Conservation (phyloP, 805 yeast genomes). For the Sugiyamaella floridensis region DNA sequence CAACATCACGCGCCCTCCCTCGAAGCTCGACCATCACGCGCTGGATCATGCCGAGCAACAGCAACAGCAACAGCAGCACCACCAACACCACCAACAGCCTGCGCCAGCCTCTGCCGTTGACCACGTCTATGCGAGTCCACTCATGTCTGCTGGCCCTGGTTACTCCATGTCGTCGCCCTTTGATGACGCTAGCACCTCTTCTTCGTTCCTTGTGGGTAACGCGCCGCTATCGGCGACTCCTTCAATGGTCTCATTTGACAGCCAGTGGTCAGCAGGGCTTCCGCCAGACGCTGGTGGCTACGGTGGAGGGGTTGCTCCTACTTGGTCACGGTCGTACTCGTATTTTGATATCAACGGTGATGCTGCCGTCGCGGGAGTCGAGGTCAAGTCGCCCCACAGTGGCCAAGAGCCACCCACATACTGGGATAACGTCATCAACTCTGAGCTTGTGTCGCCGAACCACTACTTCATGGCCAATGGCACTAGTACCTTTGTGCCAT, state of each 20-base stretch:
- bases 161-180: conserved; percentile 3
- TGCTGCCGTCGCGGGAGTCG: not conserved
- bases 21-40: not conserved
- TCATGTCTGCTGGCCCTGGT: not conserved
- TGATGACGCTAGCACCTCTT: conserved; percentile 1
- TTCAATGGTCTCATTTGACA: conserved; percentile 2
- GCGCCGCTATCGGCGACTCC: conserved; percentile 4
- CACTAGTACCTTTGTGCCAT: conserved; percentile 2
- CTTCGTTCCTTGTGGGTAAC: conserved; percentile 1
- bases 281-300: not conserved
- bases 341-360: conserved; percentile 6
- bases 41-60: not conserved
- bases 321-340: conserved; percentile 2
- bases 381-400: conserved; percentile 6
- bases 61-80: not conserved
- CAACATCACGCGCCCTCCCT: conserved; percentile 2
- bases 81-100: not conserved
- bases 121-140: not conserved
- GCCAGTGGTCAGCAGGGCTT: not conserved
- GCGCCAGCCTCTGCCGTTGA: not conserved
- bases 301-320: not conserved
- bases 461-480: conserved; percentile 1
- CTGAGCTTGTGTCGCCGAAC: conserved; percentile 18
- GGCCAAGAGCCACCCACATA: conserved; percentile 6
- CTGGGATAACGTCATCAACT: conserved; percentile 20